A percentile compares a stretch with the other conserved stretches of the same genome.
These are phyloP conservation scores for Boletellus emodensis DNA, from an alignment of 768 basidiomycete species.

Conservation along the genomic window DNA sequence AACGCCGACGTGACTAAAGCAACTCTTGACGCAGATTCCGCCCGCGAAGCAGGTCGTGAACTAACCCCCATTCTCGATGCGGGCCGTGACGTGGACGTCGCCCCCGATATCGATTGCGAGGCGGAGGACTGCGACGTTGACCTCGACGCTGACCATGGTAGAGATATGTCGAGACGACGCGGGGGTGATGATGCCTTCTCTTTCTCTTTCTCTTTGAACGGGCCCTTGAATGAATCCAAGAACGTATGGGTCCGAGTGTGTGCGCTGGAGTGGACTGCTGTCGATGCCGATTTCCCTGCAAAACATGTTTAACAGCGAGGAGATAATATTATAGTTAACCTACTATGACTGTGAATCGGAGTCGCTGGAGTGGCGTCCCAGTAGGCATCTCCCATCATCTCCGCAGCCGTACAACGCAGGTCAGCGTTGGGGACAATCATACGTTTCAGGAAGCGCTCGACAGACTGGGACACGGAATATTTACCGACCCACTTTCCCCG, in stretches of 20 bases:
- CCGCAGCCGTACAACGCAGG: constrained; percentile 63
- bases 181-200: constrained; percentile 27
- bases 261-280: constrained; percentile 9
- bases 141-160: constrained; percentile 31
- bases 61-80: constrained; percentile 15
- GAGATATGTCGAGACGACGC: constrained; percentile 32
- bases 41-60: constrained; percentile 18
- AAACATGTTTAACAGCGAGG: not conserved
- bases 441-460: constrained; percentile 65
- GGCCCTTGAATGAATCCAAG: constrained; percentile 17
- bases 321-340: constrained; percentile 24
- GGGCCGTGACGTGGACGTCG: constrained; percentile 14
- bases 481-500: constrained; percentile 82
- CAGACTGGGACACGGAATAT: constrained; percentile 54
- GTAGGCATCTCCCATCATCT: constrained; percentile 63
- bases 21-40: constrained; percentile 1
- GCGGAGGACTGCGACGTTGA: constrained; percentile 12
- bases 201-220: constrained; percentile 24
- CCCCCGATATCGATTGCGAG: constrained; percentile 15
- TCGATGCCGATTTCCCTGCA: constrained; percentile 35
- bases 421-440: constrained; percentile 86
- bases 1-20: not conserved
- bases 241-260: constrained; percentile 16
- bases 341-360: constrained; percentile 38
- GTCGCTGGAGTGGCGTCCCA: constrained; percentile 45